These are phyloP conservation scores for Penicillium samsonianum DNA, from an alignment of 495 filamentous ascomycete genomes.

Conservation along the genomic window DNA sequence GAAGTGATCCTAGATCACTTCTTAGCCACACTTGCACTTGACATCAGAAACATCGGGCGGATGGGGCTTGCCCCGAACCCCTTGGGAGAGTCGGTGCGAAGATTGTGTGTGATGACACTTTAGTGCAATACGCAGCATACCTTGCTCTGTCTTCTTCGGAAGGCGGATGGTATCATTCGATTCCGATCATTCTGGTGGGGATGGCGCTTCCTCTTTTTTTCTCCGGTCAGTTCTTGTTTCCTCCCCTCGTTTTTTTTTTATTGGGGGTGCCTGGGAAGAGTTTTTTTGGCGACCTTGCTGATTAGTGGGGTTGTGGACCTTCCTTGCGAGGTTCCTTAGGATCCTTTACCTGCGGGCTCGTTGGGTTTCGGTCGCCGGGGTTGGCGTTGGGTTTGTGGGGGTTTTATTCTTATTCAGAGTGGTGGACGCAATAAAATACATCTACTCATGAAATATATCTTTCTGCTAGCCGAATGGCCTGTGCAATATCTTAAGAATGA, in stretches of 20 bases:
- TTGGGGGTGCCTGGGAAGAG: slow-evolving; percentile 32
- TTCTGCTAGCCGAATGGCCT: background rate
- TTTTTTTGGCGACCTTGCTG: slow-evolving; percentile 38
- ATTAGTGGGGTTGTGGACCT: slow-evolving; percentile 36
- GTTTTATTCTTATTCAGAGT: background rate
- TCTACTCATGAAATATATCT: background rate
- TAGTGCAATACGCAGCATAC: slow-evolving; percentile 99
- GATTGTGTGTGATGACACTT: slow-evolving; percentile 90
- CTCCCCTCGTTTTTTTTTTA: slow-evolving; percentile 15
- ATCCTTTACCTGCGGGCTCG: slow-evolving; percentile 11
- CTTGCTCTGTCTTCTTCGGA: slow-evolving; percentile 37
- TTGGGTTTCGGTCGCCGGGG: background rate
- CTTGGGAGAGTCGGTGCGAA: slow-evolving; percentile 92
- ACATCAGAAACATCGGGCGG: slow-evolving; percentile 96
- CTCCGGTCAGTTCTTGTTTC: slow-evolving; percentile 57
- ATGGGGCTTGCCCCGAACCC: slow-evolving; percentile 35
- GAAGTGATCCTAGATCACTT: slow-evolving; percentile 59
- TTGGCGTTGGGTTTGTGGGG: slow-evolving; percentile 1
- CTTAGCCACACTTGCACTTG: slow-evolving; percentile 77
- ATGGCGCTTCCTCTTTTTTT: slow-evolving; percentile 69
- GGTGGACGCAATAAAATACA: background rate
- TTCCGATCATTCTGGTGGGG: slow-evolving; percentile 97
- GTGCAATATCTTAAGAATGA: background rate
- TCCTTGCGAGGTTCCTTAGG: slow-evolving; percentile 17
- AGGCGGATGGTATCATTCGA: slow-evolving; percentile 81